phyloP scores from a whole-genome alignment of 176 grass and related monocot species.

The Alopecurus myosuroides region DNA sequence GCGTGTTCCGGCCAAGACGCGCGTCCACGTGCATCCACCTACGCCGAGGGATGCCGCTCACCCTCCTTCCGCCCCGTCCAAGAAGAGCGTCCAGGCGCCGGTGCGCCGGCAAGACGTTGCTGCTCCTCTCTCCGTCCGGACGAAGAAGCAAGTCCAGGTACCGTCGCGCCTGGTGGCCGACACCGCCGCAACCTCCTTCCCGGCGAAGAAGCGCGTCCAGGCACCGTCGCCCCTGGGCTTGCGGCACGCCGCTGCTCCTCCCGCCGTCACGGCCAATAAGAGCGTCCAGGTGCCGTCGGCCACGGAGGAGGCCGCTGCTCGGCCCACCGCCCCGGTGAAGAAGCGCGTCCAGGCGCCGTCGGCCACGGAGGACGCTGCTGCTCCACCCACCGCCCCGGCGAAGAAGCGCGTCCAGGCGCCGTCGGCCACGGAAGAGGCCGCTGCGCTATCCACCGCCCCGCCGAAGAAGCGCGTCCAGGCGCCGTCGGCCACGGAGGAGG shows the following conservation, averaged over 20 bases:
- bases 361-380: no score
- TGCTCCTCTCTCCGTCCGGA: neutral
- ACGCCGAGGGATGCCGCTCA: neutral
- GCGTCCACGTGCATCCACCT: neutral
- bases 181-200: neutral
- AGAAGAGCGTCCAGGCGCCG: neutral
- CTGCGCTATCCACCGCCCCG: neutral
- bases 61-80: neutral
- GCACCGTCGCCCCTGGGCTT: neutral
- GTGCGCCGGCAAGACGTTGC: neutral
- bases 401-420: constrained; percentile 1
- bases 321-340: neutral
- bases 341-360: neutral
- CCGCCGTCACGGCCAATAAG: constrained; percentile 25
- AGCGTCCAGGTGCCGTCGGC: neutral
- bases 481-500: neutral
- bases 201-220: neutral
- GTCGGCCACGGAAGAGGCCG: neutral
- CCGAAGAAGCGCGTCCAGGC: neutral
- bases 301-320: no score
- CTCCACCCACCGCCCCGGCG: neutral
- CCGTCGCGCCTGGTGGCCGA: neutral
- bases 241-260: neutral
- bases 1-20: constrained; percentile 10
- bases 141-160: constrained; percentile 16